Conservation (phyloP, 257 asterid genomes). For the Solanum verrucosum region DNA sequence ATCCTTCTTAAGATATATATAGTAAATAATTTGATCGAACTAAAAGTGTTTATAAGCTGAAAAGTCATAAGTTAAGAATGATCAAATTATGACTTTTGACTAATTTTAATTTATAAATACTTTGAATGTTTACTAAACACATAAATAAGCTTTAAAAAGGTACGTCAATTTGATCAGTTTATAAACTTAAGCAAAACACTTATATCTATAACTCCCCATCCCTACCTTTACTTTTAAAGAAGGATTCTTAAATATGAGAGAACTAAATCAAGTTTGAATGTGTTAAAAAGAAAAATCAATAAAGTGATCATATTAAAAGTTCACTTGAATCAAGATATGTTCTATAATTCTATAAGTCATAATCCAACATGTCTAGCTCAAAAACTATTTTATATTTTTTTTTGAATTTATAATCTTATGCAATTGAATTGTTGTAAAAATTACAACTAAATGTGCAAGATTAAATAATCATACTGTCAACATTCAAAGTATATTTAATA, state of each 20-base stretch:
- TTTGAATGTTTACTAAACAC: no score
- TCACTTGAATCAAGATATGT: neutral
- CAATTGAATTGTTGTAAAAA: neutral
- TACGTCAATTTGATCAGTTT: no score
- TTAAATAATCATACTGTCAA: neutral
- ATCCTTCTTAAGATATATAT: no score
- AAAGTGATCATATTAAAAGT: no score
- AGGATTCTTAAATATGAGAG: neutral
- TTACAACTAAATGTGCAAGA: neutral
- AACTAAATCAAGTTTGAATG: neutral
- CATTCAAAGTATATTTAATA: neutral
- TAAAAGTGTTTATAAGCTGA: no score
- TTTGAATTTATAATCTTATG: neutral
- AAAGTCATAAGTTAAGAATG: no score
- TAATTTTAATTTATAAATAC: no score
- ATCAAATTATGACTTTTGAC: no score
- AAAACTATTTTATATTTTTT: neutral
- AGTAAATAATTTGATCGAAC: fast-evolving
- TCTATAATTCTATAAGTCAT: neutral
- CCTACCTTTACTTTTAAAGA: neutral
- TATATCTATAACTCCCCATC: no score
- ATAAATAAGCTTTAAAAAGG: no score
- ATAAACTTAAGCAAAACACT: no score
- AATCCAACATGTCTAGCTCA: neutral
- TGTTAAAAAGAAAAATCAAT: no score